phyloP scores from a whole-genome alignment of 2,329 filamentous ascomycete genomes.

The Colletotrichum sp. region DNA sequence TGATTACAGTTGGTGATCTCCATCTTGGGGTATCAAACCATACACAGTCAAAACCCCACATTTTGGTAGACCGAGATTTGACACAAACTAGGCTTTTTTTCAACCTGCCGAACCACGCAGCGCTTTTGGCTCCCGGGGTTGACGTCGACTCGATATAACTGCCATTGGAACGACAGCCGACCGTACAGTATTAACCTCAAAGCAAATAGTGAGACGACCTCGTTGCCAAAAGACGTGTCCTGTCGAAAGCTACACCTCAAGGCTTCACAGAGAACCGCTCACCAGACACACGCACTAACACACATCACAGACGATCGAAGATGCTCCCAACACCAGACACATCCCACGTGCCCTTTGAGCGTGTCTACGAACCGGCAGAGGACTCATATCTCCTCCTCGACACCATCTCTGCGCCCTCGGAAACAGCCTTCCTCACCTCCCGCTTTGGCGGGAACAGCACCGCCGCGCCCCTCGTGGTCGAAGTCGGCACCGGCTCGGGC shows the following conservation, averaged over 20 bases:
- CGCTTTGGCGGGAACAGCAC: constrained; percentile 57
- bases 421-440: constrained; percentile 70
- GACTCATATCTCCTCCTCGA: constrained; percentile 95
- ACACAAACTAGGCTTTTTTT: neutral
- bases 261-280: neutral
- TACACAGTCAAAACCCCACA: neutral
- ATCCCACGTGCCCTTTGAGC: constrained; percentile 85
- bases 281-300: neutral
- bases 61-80: neutral
- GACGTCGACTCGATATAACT: neutral
- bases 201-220: neutral
- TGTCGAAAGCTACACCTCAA: neutral
- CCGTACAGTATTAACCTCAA: neutral
- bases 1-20: neutral
- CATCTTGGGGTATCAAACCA: neutral
- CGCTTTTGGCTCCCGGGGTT: neutral
- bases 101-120: neutral
- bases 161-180: neutral
- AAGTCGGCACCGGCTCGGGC: constrained; percentile 90
- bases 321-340: constrained; percentile 97
- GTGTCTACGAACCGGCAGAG: constrained; percentile 93
- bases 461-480: constrained; percentile 69
- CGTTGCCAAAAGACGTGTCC: neutral
- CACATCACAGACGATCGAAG: constrained; percentile 1
- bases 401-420: constrained; percentile 76